Conservation (phyloP, 164 flowering plant species). For the Vitis cinerea region DNA sequence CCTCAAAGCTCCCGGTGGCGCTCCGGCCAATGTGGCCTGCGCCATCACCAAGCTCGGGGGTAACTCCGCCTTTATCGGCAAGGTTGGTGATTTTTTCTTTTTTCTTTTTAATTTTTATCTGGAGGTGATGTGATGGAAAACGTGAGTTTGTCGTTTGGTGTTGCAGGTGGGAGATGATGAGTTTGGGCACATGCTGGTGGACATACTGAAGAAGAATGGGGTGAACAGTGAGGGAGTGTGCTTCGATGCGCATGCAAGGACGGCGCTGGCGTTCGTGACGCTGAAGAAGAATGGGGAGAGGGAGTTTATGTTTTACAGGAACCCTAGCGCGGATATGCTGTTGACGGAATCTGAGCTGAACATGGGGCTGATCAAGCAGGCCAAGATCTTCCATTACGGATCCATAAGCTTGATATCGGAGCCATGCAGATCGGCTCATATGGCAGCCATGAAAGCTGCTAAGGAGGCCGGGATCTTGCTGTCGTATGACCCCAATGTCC, state of each 20-base stretch:
- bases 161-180: constrained; percentile 67
- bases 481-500: constrained; percentile 77
- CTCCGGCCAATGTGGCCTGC: constrained; percentile 85
- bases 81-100: constrained; percentile 27
- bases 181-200: constrained; percentile 68
- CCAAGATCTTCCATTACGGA: constrained; percentile 70
- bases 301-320: constrained; percentile 77
- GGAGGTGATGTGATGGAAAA: too few relatives aligned
- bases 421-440: constrained; percentile 72
- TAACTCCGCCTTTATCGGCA: constrained; percentile 65
- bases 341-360: constrained; percentile 57
- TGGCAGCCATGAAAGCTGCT: constrained; percentile 76
- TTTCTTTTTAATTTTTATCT: background rate
- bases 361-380: constrained; percentile 41
- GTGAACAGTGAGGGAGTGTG: constrained; percentile 55
- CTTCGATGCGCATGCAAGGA: constrained; percentile 56
- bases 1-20: constrained; percentile 85
- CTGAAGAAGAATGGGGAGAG: constrained; percentile 54
- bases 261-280: constrained; percentile 76
- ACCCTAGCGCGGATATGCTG: constrained; percentile 79
- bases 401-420: constrained; percentile 76
- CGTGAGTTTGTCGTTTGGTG: too few relatives aligned
- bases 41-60: constrained; percentile 76
- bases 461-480: constrained; percentile 56
- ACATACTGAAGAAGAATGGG: constrained; percentile 47